Evolutionary conservation across 345 rosid genomes (phyloP).

Genomic region (Sonneratia caseolaris): DNA sequence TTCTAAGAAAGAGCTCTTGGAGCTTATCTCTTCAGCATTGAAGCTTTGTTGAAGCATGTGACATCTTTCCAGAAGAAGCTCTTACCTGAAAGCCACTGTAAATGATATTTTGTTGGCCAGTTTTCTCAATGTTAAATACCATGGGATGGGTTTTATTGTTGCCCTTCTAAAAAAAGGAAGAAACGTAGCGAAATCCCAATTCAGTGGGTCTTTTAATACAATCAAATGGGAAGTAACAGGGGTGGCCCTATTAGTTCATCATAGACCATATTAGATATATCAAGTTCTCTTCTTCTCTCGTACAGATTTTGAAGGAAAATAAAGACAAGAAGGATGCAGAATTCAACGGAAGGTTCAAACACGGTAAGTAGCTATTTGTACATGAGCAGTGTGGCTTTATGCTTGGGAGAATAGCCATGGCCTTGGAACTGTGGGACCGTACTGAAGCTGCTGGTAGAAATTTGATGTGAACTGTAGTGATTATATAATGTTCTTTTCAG

Average conservation of each 20-base stretch:
- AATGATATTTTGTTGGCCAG: too few species aligned
- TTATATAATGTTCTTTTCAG: constrained; percentile 22
- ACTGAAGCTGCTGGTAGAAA: background rate
- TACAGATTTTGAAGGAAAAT: constrained; percentile 84
- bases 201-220: too few species aligned
- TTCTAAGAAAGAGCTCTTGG: background rate
- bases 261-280: too few species aligned
- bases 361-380: constrained; percentile 41
- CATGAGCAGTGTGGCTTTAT: background rate
- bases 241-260: too few species aligned
- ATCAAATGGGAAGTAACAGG: too few species aligned
- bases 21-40: background rate
- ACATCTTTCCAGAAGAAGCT: background rate
- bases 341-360: constrained; percentile 91
- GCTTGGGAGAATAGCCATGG: background rate
- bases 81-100: background rate
- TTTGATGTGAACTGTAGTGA: background rate
- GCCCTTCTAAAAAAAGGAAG: too few species aligned
- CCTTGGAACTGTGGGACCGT: too few species aligned
- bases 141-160: too few species aligned
- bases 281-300: background rate
- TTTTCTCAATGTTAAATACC: too few species aligned
- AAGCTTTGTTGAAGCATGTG: background rate
- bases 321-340: constrained; percentile 93
- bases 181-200: too few species aligned